Evolutionary conservation across 2,329 filamentous ascomycete genomes (phyloP).

Genomic region (Aschersonia sp.): DNA sequence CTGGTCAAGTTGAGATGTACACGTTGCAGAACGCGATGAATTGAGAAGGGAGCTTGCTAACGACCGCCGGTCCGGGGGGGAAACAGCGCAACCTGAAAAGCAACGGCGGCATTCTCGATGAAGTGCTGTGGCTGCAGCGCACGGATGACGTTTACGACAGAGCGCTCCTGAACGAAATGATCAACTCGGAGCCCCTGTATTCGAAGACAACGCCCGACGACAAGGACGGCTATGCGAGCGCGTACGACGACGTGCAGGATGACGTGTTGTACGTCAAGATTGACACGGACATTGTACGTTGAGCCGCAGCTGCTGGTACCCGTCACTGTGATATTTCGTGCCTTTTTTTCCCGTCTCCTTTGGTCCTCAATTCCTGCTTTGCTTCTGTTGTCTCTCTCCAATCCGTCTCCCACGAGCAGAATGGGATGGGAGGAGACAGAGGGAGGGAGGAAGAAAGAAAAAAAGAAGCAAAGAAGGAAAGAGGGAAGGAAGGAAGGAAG

Average conservation of each 20-base stretch:
- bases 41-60: too few relatives aligned
- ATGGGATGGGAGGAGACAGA: too few relatives aligned
- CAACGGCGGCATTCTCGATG: conserved; percentile 28
- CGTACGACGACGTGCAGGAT: conserved; percentile 30
- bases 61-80: too few relatives aligned
- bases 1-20: too few relatives aligned
- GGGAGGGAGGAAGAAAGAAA: too few relatives aligned
- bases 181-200: conserved; percentile 21
- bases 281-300: conserved; percentile 22
- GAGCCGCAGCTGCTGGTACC: background rate
- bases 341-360: too few relatives aligned
- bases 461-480: too few relatives aligned
- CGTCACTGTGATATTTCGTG: too few relatives aligned
- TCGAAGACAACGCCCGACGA: conserved; percentile 13
- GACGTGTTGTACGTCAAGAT: conserved; percentile 26
- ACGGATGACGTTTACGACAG: conserved; percentile 24
- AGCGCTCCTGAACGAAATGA: conserved; percentile 22
- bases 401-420: too few relatives aligned
- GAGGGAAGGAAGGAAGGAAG: too few relatives aligned
- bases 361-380: too few relatives aligned
- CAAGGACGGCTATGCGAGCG: conserved; percentile 17
- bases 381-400: background rate
- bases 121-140: conserved; percentile 28
- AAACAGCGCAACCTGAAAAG: conserved; percentile 25
- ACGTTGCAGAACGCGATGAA: too few relatives aligned